Conservation (phyloP, 331 rosid species). For the Rhamnella rubrinervis region DNA sequence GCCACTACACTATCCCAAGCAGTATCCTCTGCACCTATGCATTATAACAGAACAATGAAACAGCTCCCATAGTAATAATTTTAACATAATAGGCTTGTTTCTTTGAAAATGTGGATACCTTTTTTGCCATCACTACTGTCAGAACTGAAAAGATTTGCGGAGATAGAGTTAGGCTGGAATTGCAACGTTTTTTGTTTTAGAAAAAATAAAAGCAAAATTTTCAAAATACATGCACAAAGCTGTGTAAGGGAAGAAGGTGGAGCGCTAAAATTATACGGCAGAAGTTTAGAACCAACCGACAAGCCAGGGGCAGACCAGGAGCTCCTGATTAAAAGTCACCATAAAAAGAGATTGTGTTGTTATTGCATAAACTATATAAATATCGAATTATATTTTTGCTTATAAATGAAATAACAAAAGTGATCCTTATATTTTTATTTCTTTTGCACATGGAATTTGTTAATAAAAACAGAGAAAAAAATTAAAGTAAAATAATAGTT, state of each 20-base stretch:
- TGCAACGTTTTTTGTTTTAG: slow-evolving; percentile 15
- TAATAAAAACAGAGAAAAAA: too few relatives aligned
- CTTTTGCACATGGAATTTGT: too few relatives aligned
- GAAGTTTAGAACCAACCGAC: slow-evolving; percentile 47
- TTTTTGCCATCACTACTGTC: slow-evolving; percentile 36
- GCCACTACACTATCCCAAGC: slow-evolving; percentile 65
- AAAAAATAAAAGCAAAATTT: neutral
- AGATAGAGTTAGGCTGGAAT: slow-evolving; percentile 46
- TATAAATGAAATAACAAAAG: too few relatives aligned
- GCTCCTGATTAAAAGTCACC: slow-evolving; percentile 46
- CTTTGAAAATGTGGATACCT: slow-evolving; percentile 24
- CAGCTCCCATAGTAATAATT: slow-evolving; percentile 6
- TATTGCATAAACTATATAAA: too few relatives aligned
- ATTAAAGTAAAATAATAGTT: too few relatives aligned
- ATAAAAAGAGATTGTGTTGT: too few relatives aligned
- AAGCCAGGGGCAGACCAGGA: slow-evolving; percentile 56
- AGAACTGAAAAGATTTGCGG: slow-evolving; percentile 39
- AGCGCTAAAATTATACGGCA: neutral
- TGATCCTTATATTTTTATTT: too few relatives aligned
- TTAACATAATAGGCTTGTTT: neutral
- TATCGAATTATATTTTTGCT: too few relatives aligned
- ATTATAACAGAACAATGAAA: slow-evolving; percentile 24
- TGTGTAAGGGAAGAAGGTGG: neutral
- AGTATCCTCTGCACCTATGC: slow-evolving; percentile 48
- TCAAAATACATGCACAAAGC: neutral